phyloP scores from a whole-genome alignment of 2,329 filamentous ascomycete genomes.

The Herpotrichia juniperi region DNA sequence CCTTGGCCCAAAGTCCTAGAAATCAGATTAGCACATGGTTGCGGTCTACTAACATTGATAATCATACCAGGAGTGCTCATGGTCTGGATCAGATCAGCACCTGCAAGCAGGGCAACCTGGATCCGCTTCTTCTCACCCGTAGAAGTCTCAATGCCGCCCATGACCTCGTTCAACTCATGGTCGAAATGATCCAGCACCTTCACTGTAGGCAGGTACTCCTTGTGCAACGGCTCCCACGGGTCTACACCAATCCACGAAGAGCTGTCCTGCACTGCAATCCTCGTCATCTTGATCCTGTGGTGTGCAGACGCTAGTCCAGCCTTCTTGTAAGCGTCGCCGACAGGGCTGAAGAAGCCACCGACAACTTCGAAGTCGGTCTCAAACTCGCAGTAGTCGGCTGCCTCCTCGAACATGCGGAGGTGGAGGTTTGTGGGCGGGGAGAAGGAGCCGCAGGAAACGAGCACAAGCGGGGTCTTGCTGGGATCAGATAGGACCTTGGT shows the following conservation, averaged over 20 bases:
- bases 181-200: slow-evolving; percentile 91
- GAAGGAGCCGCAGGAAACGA: slow-evolving; percentile 74
- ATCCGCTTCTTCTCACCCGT: slow-evolving; percentile 71
- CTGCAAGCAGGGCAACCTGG: slow-evolving; percentile 81
- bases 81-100: slow-evolving; percentile 61
- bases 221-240: slow-evolving; percentile 76
- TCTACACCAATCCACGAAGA: slow-evolving; percentile 47
- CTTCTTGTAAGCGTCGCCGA: slow-evolving; percentile 79
- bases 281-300: slow-evolving; percentile 84
- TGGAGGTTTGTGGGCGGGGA: slow-evolving; percentile 78
- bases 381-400: slow-evolving; percentile 77
- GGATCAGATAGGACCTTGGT: slow-evolving; percentile 62
- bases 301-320: slow-evolving; percentile 74
- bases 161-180: slow-evolving; percentile 81
- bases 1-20: slow-evolving; percentile 73
- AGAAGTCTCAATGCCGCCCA: slow-evolving; percentile 73
- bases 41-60: not conserved
- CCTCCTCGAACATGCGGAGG: slow-evolving; percentile 88
- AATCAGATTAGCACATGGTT: slow-evolving; percentile 27
- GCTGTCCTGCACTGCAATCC: slow-evolving; percentile 76
- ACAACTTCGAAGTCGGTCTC: slow-evolving; percentile 78
- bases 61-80: slow-evolving; percentile 54
- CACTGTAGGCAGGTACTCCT: slow-evolving; percentile 86
- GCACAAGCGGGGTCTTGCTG: slow-evolving; percentile 66
- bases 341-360: slow-evolving; percentile 83